Conservation (phyloP, 2,329 filamentous ascomycete species). For the Monilinia fructicola region DNA sequence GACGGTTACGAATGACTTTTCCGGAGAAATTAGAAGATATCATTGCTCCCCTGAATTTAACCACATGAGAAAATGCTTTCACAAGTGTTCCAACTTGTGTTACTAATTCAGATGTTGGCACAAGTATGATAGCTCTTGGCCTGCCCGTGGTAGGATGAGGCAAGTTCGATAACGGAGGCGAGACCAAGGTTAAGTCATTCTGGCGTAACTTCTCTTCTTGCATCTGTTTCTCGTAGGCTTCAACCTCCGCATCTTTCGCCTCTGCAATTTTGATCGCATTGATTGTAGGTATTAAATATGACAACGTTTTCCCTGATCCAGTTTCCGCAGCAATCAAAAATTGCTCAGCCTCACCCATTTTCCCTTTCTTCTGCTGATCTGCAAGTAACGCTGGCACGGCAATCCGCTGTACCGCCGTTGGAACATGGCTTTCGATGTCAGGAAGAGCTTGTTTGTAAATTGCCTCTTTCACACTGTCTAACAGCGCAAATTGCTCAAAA, state of each 20-base stretch:
- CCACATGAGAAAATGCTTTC: slow-evolving; percentile 77
- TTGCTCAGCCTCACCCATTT: slow-evolving; percentile 44
- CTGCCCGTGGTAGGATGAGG: slow-evolving; percentile 73
- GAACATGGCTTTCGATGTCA: slow-evolving; percentile 70
- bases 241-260: slow-evolving; percentile 56
- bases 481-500: slow-evolving; percentile 78
- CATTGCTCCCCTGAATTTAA: slow-evolving; percentile 82
- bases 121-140: slow-evolving; percentile 79
- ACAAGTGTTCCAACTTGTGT: slow-evolving; percentile 79
- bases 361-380: slow-evolving; percentile 43
- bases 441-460: slow-evolving; percentile 72
- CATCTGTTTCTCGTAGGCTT: slow-evolving; percentile 59
- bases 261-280: slow-evolving; percentile 82
- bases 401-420: slow-evolving; percentile 85
- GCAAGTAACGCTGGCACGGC: slow-evolving; percentile 81
- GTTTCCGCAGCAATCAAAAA: slow-evolving; percentile 94
- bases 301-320: slow-evolving; percentile 93
- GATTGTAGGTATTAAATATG: slow-evolving; percentile 82
- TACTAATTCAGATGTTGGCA: slow-evolving; percentile 91
- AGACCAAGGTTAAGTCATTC: slow-evolving; percentile 61
- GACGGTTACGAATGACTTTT: slow-evolving; percentile 76
- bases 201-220: slow-evolving; percentile 55
- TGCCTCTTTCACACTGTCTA: slow-evolving; percentile 69
- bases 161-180: slow-evolving; percentile 59
- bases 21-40: slow-evolving; percentile 77